Conservation (phyloP, 495 filamentous ascomycete species). For the Talaromyces ruber region DNA sequence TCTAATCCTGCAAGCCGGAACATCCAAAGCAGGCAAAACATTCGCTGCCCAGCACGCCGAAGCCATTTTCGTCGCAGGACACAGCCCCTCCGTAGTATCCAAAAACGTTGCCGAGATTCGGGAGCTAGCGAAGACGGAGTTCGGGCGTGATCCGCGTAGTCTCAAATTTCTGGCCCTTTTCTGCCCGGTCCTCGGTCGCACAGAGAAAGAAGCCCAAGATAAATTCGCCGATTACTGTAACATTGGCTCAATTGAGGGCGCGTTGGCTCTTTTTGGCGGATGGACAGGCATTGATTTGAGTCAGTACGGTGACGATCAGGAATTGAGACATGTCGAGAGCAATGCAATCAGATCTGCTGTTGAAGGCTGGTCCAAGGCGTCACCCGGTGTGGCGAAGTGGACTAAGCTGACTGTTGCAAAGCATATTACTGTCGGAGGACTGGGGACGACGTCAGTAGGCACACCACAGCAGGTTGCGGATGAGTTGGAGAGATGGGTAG, state of each 20-base stretch:
- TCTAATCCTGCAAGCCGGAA: constrained; percentile 56
- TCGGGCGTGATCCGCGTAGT: constrained; percentile 37
- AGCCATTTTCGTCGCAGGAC: constrained; percentile 43
- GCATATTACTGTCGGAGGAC: constrained; percentile 54
- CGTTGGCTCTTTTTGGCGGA: constrained; percentile 47
- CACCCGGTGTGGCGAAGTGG: constrained; percentile 46
- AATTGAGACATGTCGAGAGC: constrained; percentile 50
- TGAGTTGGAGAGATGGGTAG: constrained; percentile 50
- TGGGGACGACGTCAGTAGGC: constrained; percentile 45
- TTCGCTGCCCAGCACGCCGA: constrained; percentile 57
- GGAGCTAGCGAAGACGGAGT: constrained; percentile 29
- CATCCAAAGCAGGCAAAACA: constrained; percentile 50
- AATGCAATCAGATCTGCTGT: constrained; percentile 49
- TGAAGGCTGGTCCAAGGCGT: constrained; percentile 38
- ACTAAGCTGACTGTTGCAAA: constrained; percentile 54
- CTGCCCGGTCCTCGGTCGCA: constrained; percentile 42
- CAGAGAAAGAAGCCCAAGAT: constrained; percentile 42
- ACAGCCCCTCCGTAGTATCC: constrained; percentile 35
- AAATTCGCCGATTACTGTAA: constrained; percentile 43
- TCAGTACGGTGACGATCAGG: constrained; percentile 46
- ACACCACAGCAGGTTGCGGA: constrained; percentile 51
- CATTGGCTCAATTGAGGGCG: constrained; percentile 44
- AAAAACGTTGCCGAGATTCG: constrained; percentile 45
- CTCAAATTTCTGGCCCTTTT: constrained; percentile 48
- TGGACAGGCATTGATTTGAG: constrained; percentile 50